Evolutionary conservation across 2,329 filamentous ascomycete genomes (phyloP), one percentile per base, ranked within the genome.

Genomic region (Aspergillus quadrilineatus): DNA sequence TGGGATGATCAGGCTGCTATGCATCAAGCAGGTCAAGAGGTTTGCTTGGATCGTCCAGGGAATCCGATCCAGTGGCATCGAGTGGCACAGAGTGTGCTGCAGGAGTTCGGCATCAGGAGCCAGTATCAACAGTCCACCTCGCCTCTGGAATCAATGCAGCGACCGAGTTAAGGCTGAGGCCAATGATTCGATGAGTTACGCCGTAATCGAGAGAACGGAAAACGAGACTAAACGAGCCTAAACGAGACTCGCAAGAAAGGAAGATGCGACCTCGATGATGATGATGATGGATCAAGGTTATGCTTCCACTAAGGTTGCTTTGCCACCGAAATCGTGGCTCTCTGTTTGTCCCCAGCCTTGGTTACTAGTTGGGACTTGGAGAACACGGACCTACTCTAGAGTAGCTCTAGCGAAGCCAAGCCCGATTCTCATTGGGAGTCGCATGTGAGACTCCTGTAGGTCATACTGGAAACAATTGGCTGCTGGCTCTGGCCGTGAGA

Each of bases 1-100:
- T 62, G 58, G 60, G 53, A 56, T 49, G 50, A 51, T 62, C 50
- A 59, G 60, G 57, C 49, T 62, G 57, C 56, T 51, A 60, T 57
- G 52, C 62, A 61, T 57, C 22, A 42, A 61, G 56, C 44, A 44
- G 53, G 50, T 41, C 22, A 49, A 32, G 41, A 30, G 41, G 4
- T 17, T 45, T 41, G 15, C 10, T 32, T 41, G 29, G 28, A 22
- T 53, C 15, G n/a, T 41, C 32, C 4, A 41, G 32, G 45, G 6
- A 29, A 14, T 15, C 30, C 45, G 30, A 48, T 6, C 34, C 17
- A 37, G n/a, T 10, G 42, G 42, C 6, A 30, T 14, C 4, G 12
- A 9, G 26, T 44, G 17, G 14, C 14, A 36, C 12, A 34, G 45
- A 48, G 34, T n/a, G 45, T 36, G 30, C 29, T 50, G 36, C 36